phyloP scores from a whole-genome alignment of 257 asterid genomes.

The Apocynum venetum region DNA sequence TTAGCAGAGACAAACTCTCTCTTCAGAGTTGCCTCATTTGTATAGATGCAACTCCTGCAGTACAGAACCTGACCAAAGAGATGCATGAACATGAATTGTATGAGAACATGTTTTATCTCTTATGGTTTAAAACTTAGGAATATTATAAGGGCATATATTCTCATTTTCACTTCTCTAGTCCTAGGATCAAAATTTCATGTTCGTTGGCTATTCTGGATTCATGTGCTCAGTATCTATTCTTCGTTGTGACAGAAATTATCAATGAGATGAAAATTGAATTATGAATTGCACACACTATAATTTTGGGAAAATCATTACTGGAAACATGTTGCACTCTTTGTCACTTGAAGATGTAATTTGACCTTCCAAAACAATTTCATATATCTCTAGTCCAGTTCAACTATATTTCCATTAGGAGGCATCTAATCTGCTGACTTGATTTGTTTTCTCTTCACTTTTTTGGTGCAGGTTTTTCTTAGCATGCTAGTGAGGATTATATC shows the following conservation, averaged over 20 bases:
- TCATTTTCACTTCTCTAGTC: neutral
- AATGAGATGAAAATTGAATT: neutral
- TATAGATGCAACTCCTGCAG: neutral
- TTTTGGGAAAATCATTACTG: neutral
- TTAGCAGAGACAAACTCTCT: neutral
- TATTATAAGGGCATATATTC: neutral
- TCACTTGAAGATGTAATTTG: neutral
- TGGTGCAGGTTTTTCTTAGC: slow-evolving; percentile 89
- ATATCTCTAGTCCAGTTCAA: neutral
- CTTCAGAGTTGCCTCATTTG: neutral
- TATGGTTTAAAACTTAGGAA: neutral
- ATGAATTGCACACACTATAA: neutral
- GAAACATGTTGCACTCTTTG: neutral
- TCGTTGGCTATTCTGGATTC: neutral
- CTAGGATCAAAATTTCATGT: neutral
- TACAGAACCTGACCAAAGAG: neutral
- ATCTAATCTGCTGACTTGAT: neutral
- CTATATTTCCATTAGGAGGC: neutral
- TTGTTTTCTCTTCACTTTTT: neutral
- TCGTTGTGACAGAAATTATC: neutral
- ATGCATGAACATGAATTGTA: neutral
- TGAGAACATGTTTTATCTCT: neutral
- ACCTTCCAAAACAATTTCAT: too few species aligned
- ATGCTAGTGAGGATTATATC: slow-evolving; percentile 80
- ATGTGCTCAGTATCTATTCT: neutral